Evolutionary conservation across 768 basidiomycete species (phyloP).

Genomic region (Amanita rimosa): DNA sequence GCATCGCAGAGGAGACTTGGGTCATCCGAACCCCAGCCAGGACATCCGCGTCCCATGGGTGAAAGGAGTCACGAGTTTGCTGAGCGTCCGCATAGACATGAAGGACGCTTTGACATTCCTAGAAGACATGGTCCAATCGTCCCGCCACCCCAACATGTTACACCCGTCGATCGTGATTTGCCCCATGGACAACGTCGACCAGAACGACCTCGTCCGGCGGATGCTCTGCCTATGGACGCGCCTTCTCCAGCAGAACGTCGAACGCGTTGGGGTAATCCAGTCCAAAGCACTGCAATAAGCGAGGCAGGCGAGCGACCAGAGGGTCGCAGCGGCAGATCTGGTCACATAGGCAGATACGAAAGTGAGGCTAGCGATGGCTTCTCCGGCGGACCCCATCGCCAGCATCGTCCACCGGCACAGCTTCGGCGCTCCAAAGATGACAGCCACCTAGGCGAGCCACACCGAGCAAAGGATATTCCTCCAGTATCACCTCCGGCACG

Average conservation of each 20-base stretch:
- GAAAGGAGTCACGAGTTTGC: neutral
- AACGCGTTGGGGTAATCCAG: neutral
- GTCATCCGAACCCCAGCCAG: neutral
- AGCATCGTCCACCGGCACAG: neutral
- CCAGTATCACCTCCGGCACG: neutral
- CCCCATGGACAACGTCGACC: neutral
- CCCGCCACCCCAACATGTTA: neutral
- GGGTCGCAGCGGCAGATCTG: neutral
- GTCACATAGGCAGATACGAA: constrained; percentile 1
- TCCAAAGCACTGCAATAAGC: neutral
- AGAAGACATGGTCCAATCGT: neutral
- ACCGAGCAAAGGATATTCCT: neutral
- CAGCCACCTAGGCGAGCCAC: neutral
- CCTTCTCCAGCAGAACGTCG: neutral
- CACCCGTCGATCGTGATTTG: neutral
- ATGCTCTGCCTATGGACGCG: neutral
- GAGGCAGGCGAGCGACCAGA: neutral
- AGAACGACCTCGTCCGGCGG: neutral
- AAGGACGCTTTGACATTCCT: constrained; percentile 1
- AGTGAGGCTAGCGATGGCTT: neutral
- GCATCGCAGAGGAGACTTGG: neutral
- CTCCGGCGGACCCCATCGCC: neutral
- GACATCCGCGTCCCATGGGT: neutral
- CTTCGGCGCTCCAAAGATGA: neutral
- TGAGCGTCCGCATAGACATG: neutral